Evolutionary conservation across 768 basidiomycete species (phyloP).

Genomic region (Amanita thiersii): DNA sequence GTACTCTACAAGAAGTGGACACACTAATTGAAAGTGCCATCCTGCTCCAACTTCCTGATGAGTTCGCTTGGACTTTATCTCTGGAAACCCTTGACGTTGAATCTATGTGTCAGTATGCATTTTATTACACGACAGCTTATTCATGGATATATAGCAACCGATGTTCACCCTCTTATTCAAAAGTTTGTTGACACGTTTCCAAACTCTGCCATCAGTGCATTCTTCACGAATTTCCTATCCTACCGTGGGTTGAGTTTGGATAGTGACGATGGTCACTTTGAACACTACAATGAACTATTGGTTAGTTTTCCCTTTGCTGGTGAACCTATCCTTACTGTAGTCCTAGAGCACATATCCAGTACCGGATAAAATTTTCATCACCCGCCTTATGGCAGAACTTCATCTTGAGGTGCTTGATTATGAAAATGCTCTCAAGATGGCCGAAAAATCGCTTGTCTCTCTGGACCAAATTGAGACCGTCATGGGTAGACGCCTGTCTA

Average conservation of each 20-base stretch:
- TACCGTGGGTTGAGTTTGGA: conserved; percentile 42
- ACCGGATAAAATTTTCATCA: conserved; percentile 54
- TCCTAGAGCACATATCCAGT: conserved; percentile 47
- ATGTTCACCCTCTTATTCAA: conserved; percentile 47
- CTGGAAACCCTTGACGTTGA: conserved; percentile 70
- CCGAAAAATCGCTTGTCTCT: conserved; percentile 62
- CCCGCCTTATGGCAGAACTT: conserved; percentile 55
- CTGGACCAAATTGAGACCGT: conserved; percentile 46
- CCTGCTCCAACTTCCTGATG: conserved; percentile 67
- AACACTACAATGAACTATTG: conserved; percentile 52
- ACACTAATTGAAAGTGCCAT: conserved; percentile 69
- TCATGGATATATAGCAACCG: conserved; percentile 38
- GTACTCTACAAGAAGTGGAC: conserved; percentile 55
- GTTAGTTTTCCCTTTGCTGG: conserved; percentile 28
- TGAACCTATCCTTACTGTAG: neutral
- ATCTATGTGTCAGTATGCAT: conserved; percentile 44
- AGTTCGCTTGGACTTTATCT: conserved; percentile 72
- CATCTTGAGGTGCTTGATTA: conserved; percentile 69
- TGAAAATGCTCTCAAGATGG: conserved; percentile 57
- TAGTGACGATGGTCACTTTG: conserved; percentile 35
- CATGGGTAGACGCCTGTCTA: conserved; percentile 43
- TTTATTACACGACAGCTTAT: conserved; percentile 5
- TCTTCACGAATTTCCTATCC: conserved; percentile 62
- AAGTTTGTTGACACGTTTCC: conserved; percentile 66
- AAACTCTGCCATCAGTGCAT: conserved; percentile 36